A percentile compares a stretch with the other conserved stretches of the same genome.
These are phyloP conservation scores for Phaeoacremonium minimum DNA, from an alignment of 2,329 filamentous ascomycete genomes.

Conservation along the genomic window DNA sequence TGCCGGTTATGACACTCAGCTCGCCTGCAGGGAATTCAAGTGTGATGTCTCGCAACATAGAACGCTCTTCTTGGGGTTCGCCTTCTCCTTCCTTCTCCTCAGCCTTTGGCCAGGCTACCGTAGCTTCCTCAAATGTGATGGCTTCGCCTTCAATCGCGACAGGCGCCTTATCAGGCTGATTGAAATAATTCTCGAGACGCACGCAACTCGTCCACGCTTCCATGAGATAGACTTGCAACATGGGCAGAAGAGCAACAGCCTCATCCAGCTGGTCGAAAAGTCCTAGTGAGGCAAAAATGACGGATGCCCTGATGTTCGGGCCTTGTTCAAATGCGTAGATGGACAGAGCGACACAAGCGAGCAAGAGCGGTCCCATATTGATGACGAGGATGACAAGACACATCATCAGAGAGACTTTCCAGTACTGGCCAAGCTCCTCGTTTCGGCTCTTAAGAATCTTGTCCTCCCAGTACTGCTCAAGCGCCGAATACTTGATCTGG, in stretches of 20 bases:
- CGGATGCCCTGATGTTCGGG: slow-evolving; percentile 23
- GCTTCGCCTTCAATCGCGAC: slow-evolving; percentile 16
- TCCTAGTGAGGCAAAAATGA: slow-evolving; percentile 28
- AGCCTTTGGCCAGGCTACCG: slow-evolving; percentile 26
- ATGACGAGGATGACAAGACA: slow-evolving; percentile 22
- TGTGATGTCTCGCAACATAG: slow-evolving; percentile 23
- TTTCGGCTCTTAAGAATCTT: slow-evolving; percentile 27
- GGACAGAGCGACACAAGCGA: slow-evolving; percentile 23
- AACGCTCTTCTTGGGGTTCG: slow-evolving; percentile 17
- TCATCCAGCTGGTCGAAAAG: slow-evolving; percentile 29
- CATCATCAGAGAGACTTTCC: slow-evolving; percentile 23
- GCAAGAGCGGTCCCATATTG: slow-evolving; percentile 23
- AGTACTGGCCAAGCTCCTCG: slow-evolving; percentile 27
- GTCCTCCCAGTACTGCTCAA: slow-evolving; percentile 26
- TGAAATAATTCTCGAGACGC: slow-evolving; percentile 26
- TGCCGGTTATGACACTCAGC: slow-evolving; percentile 29
- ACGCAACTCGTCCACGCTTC: slow-evolving; percentile 29
- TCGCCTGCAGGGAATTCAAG: slow-evolving; percentile 26
- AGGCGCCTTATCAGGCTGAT: slow-evolving; percentile 20
- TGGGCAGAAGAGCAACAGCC: slow-evolving; percentile 22
- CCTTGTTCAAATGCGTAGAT: slow-evolving; percentile 25
- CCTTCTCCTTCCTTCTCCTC: slow-evolving; percentile 15
- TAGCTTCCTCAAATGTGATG: slow-evolving; percentile 22
- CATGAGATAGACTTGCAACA: slow-evolving; percentile 26
- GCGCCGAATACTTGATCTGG: slow-evolving; percentile 30